Evolutionary conservation across 179 eudicot species (phyloP).

Genomic region (Spergularia azorica): DNA sequence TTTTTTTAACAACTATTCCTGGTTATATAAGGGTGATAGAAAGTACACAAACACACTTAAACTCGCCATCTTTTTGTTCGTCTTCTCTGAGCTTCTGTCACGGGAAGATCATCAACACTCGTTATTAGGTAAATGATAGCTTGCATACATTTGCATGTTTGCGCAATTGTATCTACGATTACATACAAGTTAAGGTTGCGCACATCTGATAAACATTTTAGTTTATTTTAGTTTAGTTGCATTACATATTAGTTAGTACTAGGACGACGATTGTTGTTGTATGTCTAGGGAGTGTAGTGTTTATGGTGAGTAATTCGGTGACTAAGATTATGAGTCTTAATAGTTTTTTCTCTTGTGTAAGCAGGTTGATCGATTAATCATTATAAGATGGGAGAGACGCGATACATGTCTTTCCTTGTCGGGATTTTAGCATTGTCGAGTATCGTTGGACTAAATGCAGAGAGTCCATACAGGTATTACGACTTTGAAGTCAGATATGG

Average conservation of each 20-base stretch:
- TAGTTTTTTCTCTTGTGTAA: neutral
- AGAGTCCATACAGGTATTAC: slow-evolving; percentile 61
- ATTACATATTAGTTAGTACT: no score
- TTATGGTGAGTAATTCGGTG: no score
- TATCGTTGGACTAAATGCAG: slow-evolving; percentile 49
- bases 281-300: no score
- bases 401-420: slow-evolving; percentile 31
- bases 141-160: no score
- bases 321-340: no score
- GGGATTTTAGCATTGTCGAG: slow-evolving; percentile 49
- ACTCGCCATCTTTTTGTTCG: neutral
- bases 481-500: slow-evolving; percentile 66
- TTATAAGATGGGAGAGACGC: slow-evolving; percentile 41
- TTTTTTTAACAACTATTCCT: neutral
- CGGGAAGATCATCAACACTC: neutral
- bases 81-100: neutral
- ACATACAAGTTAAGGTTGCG: neutral
- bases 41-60: slow-evolving; percentile 1
- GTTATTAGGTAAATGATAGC: neutral
- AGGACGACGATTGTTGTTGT: no score
- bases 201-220: no score
- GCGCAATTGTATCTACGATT: neutral
- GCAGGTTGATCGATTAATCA: slow-evolving; percentile 19
- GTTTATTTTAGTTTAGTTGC: no score
- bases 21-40: slow-evolving; percentile 18